Conservation (phyloP, 352 stramenopile genomes). For the Lagenidium giganteum region DNA sequence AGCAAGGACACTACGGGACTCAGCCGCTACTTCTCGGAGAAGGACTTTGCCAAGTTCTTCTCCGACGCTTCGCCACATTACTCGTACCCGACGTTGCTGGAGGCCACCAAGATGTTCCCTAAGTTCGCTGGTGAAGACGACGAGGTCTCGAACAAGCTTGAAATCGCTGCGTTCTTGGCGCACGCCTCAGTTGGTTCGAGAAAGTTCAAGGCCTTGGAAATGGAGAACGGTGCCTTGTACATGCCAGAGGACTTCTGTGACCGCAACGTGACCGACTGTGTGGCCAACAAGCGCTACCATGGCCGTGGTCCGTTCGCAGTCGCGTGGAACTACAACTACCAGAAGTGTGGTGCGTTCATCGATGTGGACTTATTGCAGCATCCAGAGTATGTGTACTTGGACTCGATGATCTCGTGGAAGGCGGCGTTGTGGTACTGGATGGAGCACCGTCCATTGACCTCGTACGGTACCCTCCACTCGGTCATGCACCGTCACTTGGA, state of each 20-base stretch:
- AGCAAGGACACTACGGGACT: background rate
- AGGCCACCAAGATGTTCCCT: conserved; percentile 10
- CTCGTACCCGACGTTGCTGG: conserved; percentile 5
- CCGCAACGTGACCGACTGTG: background rate
- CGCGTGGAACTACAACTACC: conserved; percentile 22
- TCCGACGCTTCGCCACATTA: conserved; percentile 10
- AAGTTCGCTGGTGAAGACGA: conserved; percentile 10
- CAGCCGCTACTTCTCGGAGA: conserved; percentile 1
- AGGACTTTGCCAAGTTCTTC: conserved; percentile 8
- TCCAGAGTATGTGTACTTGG: conserved; percentile 10
- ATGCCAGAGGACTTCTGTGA: conserved; percentile 10
- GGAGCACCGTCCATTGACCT: conserved; percentile 2
- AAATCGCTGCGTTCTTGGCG: conserved; percentile 18
- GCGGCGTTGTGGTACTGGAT: conserved; percentile 17
- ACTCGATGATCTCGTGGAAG: conserved; percentile 9
- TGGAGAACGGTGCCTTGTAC: conserved; percentile 5
- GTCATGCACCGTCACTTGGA: conserved; percentile 7
- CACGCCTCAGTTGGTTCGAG: conserved; percentile 7
- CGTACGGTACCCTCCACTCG: conserved; percentile 1
- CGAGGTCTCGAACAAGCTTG: conserved; percentile 5
- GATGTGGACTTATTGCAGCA: conserved; percentile 6
- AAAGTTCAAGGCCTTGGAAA: conserved; percentile 6
- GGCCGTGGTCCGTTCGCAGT: conserved; percentile 13
- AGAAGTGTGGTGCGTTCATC: conserved; percentile 7
- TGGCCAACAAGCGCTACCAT: conserved; percentile 9